Evolutionary conservation across 345 rosid species (phyloP), one percentile per base, ranked within the genome.

Genomic region (Passiflora organensis): DNA sequence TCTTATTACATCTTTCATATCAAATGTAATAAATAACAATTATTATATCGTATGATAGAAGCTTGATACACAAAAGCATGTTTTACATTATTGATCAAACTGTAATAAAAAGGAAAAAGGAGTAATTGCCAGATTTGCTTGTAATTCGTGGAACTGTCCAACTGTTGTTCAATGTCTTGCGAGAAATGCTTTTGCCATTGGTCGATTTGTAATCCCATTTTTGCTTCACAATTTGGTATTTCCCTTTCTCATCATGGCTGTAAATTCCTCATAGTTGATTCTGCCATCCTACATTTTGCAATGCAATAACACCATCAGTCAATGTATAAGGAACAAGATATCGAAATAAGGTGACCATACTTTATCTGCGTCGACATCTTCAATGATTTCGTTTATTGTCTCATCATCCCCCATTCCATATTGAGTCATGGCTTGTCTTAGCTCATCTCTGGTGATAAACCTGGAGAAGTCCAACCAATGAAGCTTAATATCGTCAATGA

Each of bases 291-390:
- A 76, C 68, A 59, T n/a, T n/a, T 43, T 24, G 17, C 57, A 51
- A 50, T 32, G 2, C 20, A 8, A 20, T 39, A 14, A 41, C 56
- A 60, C 28, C 0, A 44, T 13, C 36, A 48, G 13, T 20, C 14
- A 6, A 42, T 58, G 50, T 43, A 1, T 12, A 9, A n/a, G 13
- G 13, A 19, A 39, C 24, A 10, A 43, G 32, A 41, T 22, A 8
- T 15, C 5, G 19, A 24, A 4, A n/a, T 19, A 5, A 42, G 18
- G 48, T 39, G 13, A 49, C 70, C 90, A 78, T 65, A 82, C 95
- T 66, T 86, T 78, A 60, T 86, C 80, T 80, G 83, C 90, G 61
- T 86, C 95, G 25, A 86, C 82, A 66, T 86, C 90, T 73, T 78
- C 75, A 70, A 86, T 83, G 81, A 86, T 83, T 16, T 86, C 91